A percentile compares a stretch with the other conserved stretches of the same genome.
Conservation (phyloP, 1,284 basidiomycete genomes). For the Cutaneotrichosporon cutaneum region DNA sequence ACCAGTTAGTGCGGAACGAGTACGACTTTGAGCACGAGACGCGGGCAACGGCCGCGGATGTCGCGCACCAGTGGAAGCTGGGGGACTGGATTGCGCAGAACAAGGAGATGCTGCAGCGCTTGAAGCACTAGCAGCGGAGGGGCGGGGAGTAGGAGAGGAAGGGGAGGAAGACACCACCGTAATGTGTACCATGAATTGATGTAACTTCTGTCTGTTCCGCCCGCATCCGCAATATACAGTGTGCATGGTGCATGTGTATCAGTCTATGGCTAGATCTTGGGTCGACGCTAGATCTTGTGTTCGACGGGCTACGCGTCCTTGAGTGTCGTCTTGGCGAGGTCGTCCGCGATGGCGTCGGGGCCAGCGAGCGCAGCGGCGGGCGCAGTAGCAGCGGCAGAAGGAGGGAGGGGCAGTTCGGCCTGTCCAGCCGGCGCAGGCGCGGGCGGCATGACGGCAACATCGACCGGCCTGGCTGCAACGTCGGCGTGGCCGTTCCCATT, state of each 20-base stretch:
- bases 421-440: background rate
- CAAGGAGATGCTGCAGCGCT: conserved; percentile 9
- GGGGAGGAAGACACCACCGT: too few relatives aligned
- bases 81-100: conserved; percentile 29
- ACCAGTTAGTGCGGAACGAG: conserved; percentile 20
- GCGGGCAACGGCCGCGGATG: conserved; percentile 19
- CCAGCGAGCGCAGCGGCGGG: background rate
- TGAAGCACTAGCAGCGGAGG: conserved; percentile 4
- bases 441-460: background rate
- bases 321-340: conserved; percentile 16
- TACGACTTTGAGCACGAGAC: conserved; percentile 19
- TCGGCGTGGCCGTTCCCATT: background rate
- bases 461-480: background rate
- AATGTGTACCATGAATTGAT: too few relatives aligned
- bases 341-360: conserved; percentile 5
- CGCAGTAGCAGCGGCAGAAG: background rate
- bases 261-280: conserved; percentile 1
- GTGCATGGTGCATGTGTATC: background rate
- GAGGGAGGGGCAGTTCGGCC: background rate
- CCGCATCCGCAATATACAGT: background rate
- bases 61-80: conserved; percentile 28
- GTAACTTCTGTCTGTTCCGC: too few relatives aligned
- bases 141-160: background rate
- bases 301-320: background rate
- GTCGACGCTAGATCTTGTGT: background rate